Base-by-base conservation (phyloP, 2,329 filamentous ascomycete species). In the Paecilomyces variotii region DNA sequence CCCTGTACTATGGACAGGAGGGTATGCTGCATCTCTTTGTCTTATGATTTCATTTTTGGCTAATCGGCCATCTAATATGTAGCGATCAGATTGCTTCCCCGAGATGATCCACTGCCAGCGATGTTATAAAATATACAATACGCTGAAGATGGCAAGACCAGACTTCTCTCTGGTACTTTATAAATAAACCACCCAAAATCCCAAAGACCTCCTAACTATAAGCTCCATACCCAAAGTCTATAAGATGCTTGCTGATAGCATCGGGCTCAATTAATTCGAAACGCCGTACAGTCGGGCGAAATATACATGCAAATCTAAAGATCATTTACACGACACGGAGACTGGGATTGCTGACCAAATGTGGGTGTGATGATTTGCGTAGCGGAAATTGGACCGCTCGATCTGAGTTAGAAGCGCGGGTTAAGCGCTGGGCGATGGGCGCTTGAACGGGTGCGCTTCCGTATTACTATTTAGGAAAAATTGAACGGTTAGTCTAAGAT, bases 381-480 rank as follows among this genome's bases (percentile, higher is more conserved):
- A 9, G n/a, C 39, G 35, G n/a, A 2, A 4, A n/a, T 45, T 24
- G 14, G 14, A 14, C 39, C 3, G 39, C 19, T 45, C n/a, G 39
- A n/a, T 34, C 32, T 45, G 5, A n/a, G 14, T 14, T 19, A 45
- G 19, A 7, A 45, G 39, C 39, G 39, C 39, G 39, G 19, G 19
- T 45, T 45, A 45, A 14, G 39, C 39, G 24, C 50, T 12, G 14
- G 24, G 12, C 24, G 34, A 26, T 24, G 56, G 56, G 5, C 56
- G 56, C 56, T 63, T 72, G 56, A 76, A 74, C 2, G 74, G 74
- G 63, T 76, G 74, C 2, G 73, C 73, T 62, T 75, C 74, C n/a
- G 74, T 76, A 56, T 74, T 76, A 57, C 71, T 73, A 30, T 35
- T 14, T 28, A 51, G 34, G 35, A 55, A 28, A 26, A 51, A 39